Evolutionary conservation across 768 basidiomycete species (phyloP).

Genomic region (Trametes maxima): DNA sequence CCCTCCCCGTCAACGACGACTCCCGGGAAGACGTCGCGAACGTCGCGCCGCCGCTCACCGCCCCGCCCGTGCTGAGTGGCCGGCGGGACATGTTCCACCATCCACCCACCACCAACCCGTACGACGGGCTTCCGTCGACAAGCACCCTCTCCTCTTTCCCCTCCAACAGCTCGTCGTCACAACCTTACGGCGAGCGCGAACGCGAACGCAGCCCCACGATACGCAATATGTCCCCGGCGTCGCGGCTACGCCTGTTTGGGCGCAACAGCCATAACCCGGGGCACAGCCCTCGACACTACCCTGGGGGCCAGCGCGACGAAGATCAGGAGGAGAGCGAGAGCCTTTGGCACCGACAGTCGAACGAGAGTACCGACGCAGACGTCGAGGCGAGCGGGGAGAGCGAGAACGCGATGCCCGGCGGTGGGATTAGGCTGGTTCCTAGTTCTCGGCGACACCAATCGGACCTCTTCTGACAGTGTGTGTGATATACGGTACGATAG

Average conservation of each 20-base stretch:
- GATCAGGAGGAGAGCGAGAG: conserved; percentile 35
- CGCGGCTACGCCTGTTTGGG: conserved; percentile 19
- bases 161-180: conserved; percentile 14
- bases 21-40: conserved; percentile 18
- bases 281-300: conserved; percentile 27
- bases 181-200: conserved; percentile 10
- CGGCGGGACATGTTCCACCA: conserved; percentile 17
- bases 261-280: conserved; percentile 16
- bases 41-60: conserved; percentile 16
- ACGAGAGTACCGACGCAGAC: conserved; percentile 20
- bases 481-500: conserved; percentile 9
- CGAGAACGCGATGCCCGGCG: conserved; percentile 15
- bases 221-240: conserved; percentile 15
- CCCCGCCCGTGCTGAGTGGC: conserved; percentile 15
- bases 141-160: conserved; percentile 27
- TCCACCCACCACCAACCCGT: conserved; percentile 10
- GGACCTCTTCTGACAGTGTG: conserved; percentile 10
- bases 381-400: conserved; percentile 13
- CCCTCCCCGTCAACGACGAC: conserved; percentile 11
- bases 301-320: conserved; percentile 26
- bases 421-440: conserved; percentile 29
- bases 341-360: conserved; percentile 27
- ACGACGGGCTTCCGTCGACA: conserved; percentile 27
- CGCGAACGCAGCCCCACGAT: conserved; percentile 8
- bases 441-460: conserved; percentile 19